Base-by-base conservation (phyloP, 2,329 filamentous ascomycete species). In the Xenoacremonium recifei region DNA sequence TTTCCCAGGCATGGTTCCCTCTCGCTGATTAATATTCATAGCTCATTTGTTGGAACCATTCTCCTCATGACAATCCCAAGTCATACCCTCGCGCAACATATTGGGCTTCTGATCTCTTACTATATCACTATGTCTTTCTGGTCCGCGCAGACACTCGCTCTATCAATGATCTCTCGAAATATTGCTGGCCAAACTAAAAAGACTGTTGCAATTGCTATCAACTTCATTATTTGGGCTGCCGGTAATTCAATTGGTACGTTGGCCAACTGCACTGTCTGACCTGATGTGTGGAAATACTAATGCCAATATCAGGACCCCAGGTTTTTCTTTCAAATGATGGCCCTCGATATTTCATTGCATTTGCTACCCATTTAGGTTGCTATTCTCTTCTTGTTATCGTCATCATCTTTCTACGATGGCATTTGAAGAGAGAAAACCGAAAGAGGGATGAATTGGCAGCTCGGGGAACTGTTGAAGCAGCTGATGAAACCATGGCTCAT, bases 41-140 rank as follows among this genome's bases (percentile, higher is more conserved):
- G 78, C 17, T 85, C 82, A 1, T 84, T 86, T 54, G 61, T 85
- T 39, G 85, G 85, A 39, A 88, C 84, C 2, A 81, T 86, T 37
- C 75, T 87, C 29, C 76, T 89, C 42, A 84, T 89, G 75, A 82
- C 80, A 0, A 75, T 89, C 5, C 62, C 75, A n/a, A 82, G 84
- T 49, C 70, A 71, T 6, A 77, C 70, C 32, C 70, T 72, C 21
- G 63, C 74, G 6, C 80, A 79, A 21, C 76, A 84, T 61, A 73
- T 82, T 21, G 85, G 85, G 12, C 72, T 89, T 2, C 68, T 89
- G 13, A 77, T 89, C 55, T 77, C 75, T 57, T 89, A 89, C 71
- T 89, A 89, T 66, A 82, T 89, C 49, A 82, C 80, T 0, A 72
- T 88, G 21, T 87, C 82, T 12, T 89, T 89, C 73, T 89, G 84